A percentile compares a stretch with the other conserved stretches of the same genome.
Evolutionary conservation across 129 eudicot species (phyloP).

Genomic region (Flaveria ramosissima): DNA sequence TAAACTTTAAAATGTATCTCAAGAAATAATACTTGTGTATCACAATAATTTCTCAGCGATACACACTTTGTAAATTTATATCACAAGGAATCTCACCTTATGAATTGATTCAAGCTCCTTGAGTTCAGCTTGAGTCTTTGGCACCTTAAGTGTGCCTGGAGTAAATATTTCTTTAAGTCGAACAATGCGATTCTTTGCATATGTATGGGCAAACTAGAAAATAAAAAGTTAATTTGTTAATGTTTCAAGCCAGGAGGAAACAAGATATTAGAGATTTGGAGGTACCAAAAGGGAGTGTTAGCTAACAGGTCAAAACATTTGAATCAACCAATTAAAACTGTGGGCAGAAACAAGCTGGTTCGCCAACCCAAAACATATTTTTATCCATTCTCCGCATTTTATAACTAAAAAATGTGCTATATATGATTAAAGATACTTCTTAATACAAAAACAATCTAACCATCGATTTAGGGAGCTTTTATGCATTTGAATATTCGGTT

Average conservation of each 20-base stretch:
- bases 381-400: neutral
- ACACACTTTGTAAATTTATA: neutral
- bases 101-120: slow-evolving; percentile 96
- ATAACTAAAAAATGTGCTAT: neutral
- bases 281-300: neutral
- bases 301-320: neutral
- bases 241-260: neutral
- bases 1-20: neutral
- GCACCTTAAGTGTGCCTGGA: slow-evolving; percentile 84
- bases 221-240: slow-evolving; percentile 14
- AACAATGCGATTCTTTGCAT: slow-evolving; percentile 71
- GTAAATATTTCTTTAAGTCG: slow-evolving; percentile 87
- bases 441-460: neutral
- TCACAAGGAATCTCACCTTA: slow-evolving; percentile 56
- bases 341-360: neutral
- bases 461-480: neutral
- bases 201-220: slow-evolving; percentile 71
- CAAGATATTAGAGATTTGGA: neutral
- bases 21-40: neutral
- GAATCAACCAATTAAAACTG: neutral
- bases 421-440: neutral
- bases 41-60: neutral
- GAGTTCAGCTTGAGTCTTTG: slow-evolving; percentile 66
- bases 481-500: neutral
- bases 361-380: neutral